Evolutionary conservation across 2,329 filamentous ascomycete genomes (phyloP).

Genomic region (Drechslerella stenobrocha): DNA sequence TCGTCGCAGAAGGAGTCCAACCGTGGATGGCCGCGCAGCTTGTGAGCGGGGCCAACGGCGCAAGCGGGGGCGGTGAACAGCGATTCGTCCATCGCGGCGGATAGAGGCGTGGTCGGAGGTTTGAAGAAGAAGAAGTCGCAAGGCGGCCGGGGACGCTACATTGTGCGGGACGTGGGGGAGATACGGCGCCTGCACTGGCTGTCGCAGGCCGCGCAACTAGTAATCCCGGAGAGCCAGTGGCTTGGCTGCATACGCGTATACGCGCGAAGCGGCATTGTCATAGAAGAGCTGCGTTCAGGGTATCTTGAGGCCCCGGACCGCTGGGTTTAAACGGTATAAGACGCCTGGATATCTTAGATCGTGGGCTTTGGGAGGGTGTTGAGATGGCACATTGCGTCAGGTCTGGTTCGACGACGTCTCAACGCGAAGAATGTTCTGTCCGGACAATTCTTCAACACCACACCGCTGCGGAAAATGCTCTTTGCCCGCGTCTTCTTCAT

Average conservation of each 20-base stretch:
- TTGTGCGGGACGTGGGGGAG: constrained; percentile 2
- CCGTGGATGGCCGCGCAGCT: constrained; percentile 44
- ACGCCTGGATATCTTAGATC: no score
- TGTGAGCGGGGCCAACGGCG: constrained; percentile 40
- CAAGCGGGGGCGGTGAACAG: constrained; percentile 40
- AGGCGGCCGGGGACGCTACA: constrained; percentile 33
- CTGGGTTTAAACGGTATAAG: no score
- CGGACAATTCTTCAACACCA: no score
- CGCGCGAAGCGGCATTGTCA: no score
- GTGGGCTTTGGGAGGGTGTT: no score
- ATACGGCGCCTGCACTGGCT: neutral
- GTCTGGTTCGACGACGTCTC: no score
- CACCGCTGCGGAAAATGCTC: constrained; percentile 12
- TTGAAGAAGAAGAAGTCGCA: constrained; percentile 23
- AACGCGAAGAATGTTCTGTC: no score
- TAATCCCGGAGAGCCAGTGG: neutral
- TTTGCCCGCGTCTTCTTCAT: constrained; percentile 35
- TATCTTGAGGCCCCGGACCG: no score
- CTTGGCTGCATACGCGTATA: no score
- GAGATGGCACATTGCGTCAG: no score
- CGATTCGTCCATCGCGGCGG: constrained; percentile 39
- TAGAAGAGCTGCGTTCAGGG: no score
- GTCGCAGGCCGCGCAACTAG: neutral
- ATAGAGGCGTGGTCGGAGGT: constrained; percentile 3
- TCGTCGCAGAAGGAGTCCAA: constrained; percentile 55